Percentiles rank a stretch among this genome's conserved stretches.
Evolutionary conservation across 1,139 yeast species (phyloP).

Genomic region (Candida sp.): DNA sequence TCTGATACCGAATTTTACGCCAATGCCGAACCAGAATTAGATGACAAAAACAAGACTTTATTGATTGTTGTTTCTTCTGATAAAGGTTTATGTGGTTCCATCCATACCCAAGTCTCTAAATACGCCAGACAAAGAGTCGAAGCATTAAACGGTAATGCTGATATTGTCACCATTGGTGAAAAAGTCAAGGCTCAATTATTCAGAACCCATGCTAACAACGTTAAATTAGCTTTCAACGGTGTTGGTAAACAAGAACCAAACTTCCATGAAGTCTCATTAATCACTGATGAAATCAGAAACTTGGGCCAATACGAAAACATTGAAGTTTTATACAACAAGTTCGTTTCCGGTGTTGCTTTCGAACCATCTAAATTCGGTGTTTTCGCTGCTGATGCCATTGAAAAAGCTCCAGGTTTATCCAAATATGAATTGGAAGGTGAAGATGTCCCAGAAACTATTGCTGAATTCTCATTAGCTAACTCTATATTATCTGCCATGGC

Average conservation of each 20-base stretch:
- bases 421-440: slow-evolving; percentile 80
- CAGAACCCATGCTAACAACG: slow-evolving; percentile 71
- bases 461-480: slow-evolving; percentile 91
- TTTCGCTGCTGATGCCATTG: slow-evolving; percentile 70
- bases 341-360: slow-evolving; percentile 82
- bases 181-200: slow-evolving; percentile 84
- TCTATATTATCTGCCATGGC: slow-evolving; percentile 90
- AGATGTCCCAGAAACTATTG: slow-evolving; percentile 60
- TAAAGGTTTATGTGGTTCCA: slow-evolving; percentile 98
- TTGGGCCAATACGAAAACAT: slow-evolving; percentile 71
- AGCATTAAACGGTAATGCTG: slow-evolving; percentile 64
- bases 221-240: slow-evolving; percentile 81
- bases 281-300: slow-evolving; percentile 78
- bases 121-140: slow-evolving; percentile 68
- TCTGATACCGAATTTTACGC: slow-evolving; percentile 77
- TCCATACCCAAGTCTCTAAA: slow-evolving; percentile 93
- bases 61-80: slow-evolving; percentile 90
- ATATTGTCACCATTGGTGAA: slow-evolving; percentile 90
- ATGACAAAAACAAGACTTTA: slow-evolving; percentile 52
- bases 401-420: slow-evolving; percentile 81
- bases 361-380: slow-evolving; percentile 76
- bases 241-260: slow-evolving; percentile 97
- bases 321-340: slow-evolving; percentile 85
- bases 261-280: slow-evolving; percentile 83
- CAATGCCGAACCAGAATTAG: slow-evolving; percentile 72